Conservation (phyloP, 2,329 filamentous ascomycete genomes). For the Alternaria atra region DNA sequence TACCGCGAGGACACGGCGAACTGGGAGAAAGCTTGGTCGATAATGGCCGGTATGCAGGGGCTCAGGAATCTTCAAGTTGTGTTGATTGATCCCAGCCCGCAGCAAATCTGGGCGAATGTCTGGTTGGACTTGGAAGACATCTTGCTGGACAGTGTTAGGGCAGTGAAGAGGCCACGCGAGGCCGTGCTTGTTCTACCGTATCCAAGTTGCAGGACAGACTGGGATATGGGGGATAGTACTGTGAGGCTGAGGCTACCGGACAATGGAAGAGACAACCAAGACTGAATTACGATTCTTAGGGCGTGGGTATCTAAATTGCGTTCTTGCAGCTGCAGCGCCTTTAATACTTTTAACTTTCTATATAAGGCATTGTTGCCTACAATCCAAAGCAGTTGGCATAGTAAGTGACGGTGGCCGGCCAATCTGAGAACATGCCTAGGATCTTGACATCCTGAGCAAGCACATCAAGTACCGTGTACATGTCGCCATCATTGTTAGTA, state of each 20-base stretch:
- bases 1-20: slow-evolving; percentile 49
- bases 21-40: slow-evolving; percentile 43
- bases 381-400: slow-evolving; percentile 74
- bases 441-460: slow-evolving; percentile 69
- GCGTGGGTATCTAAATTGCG: neutral
- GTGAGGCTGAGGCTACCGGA: slow-evolving; percentile 33
- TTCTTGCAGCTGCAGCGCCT: neutral
- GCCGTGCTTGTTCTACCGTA: slow-evolving; percentile 45
- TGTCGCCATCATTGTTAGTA: slow-evolving; percentile 70
- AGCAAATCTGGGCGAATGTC: slow-evolving; percentile 39
- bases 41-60: slow-evolving; percentile 38
- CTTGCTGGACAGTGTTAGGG: slow-evolving; percentile 36
- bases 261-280: neutral
- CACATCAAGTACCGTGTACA: slow-evolving; percentile 71
- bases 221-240: slow-evolving; percentile 36
- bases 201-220: slow-evolving; percentile 34
- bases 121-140: slow-evolving; percentile 41
- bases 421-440: slow-evolving; percentile 72
- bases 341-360: neutral
- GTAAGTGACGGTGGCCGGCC: slow-evolving; percentile 73
- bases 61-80: slow-evolving; percentile 39
- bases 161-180: slow-evolving; percentile 23
- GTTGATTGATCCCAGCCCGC: slow-evolving; percentile 40
- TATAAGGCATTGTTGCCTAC: slow-evolving; percentile 11
- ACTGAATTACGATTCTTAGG: neutral